These are phyloP conservation scores for Gymnopus androsaceus DNA, from an alignment of 1,284 basidiomycete species.

Conservation along the genomic window DNA sequence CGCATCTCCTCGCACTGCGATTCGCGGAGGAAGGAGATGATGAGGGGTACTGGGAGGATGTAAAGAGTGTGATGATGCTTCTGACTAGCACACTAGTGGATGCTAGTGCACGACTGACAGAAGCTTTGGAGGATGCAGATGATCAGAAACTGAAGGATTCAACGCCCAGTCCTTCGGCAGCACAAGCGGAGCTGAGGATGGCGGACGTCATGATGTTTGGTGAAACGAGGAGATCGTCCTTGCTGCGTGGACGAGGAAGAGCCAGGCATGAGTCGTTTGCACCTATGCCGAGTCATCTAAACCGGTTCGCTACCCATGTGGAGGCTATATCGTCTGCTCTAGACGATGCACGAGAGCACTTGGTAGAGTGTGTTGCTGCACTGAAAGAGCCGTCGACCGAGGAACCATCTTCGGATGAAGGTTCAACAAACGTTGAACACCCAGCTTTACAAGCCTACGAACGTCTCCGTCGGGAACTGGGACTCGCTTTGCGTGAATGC, in stretches of 20 bases:
- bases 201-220: neutral
- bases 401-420: neutral
- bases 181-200: constrained; percentile 11
- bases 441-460: constrained; percentile 47
- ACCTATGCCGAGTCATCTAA: constrained; percentile 64
- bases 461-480: constrained; percentile 14
- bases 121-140: constrained; percentile 62
- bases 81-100: constrained; percentile 67
- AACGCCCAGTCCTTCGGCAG: constrained; percentile 42
- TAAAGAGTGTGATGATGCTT: constrained; percentile 68
- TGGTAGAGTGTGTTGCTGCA: constrained; percentile 59
- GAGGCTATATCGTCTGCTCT: constrained; percentile 66
- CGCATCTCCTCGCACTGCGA: constrained; percentile 73
- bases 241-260: constrained; percentile 20
- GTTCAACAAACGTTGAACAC: constrained; percentile 30
- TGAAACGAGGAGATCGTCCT: constrained; percentile 21
- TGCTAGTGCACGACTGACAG: constrained; percentile 56
- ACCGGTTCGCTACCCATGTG: constrained; percentile 70
- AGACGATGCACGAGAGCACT: constrained; percentile 63
- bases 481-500: constrained; percentile 44
- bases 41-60: constrained; percentile 79
- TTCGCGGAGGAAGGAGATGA: constrained; percentile 65
- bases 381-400: constrained; percentile 36
- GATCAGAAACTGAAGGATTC: constrained; percentile 47
- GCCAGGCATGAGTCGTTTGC: constrained; percentile 57